phyloP scores from a whole-genome alignment of 257 asterid species.

The Fraxinus cuspidata region DNA sequence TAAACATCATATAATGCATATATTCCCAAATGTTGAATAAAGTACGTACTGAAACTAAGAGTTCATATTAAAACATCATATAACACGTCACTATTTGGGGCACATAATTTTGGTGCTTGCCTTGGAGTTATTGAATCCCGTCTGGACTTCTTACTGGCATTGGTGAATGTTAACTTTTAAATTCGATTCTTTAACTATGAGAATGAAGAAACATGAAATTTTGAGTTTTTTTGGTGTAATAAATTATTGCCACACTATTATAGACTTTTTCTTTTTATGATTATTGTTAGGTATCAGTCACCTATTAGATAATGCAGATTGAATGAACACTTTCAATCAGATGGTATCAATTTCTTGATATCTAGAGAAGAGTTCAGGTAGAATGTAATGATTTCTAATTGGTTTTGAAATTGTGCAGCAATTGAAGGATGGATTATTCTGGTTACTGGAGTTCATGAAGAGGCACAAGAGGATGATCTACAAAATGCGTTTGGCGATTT shows the following conservation, averaged over 20 bases:
- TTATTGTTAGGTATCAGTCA: background rate
- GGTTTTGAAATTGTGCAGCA: constrained; percentile 56
- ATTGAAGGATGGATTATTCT: constrained; percentile 99
- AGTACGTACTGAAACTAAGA: too few relatives aligned
- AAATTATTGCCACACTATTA: background rate
- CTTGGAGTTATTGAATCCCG: background rate
- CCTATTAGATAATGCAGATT: background rate
- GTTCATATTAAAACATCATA: too few relatives aligned
- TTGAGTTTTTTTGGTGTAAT: background rate
- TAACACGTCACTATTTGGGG: too few relatives aligned
- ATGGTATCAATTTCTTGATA: background rate
- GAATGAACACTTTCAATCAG: background rate
- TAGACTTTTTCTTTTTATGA: background rate
- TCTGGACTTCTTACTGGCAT: background rate
- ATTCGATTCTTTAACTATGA: background rate
- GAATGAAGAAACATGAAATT: background rate
- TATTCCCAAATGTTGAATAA: too few relatives aligned
- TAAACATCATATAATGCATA: too few relatives aligned
- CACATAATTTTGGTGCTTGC: too few relatives aligned
- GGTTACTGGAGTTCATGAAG: constrained; percentile 95
- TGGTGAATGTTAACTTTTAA: background rate
- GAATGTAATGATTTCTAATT: constrained; percentile 23
- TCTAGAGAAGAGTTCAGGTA: constrained; percentile 3
- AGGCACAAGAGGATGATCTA: constrained; percentile 93
- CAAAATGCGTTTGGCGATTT: constrained; percentile 77